These are phyloP conservation scores for Lichtheimia hyalospora DNA, from an alignment of 371 early-diverging fungal genomes.

Conservation along the genomic window DNA sequence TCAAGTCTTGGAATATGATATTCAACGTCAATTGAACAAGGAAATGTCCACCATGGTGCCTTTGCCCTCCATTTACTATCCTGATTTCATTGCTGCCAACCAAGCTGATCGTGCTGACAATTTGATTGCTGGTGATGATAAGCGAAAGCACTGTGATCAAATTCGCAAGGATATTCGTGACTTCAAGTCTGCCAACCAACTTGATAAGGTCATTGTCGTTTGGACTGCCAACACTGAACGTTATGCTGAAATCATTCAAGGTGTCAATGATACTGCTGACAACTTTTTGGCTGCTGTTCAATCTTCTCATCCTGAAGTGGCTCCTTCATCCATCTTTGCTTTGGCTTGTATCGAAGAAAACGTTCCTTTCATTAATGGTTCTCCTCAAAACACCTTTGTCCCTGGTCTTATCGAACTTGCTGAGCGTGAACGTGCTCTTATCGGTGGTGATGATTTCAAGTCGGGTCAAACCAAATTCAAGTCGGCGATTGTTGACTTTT, in stretches of 20 bases:
- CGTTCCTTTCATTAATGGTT: slow-evolving; percentile 95
- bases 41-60: slow-evolving; percentile 82
- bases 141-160: slow-evolving; percentile 86
- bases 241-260: slow-evolving; percentile 74
- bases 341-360: slow-evolving; percentile 94
- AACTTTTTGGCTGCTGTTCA: slow-evolving; percentile 84
- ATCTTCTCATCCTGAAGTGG: slow-evolving; percentile 80
- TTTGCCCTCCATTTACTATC: slow-evolving; percentile 94
- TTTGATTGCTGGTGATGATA: slow-evolving; percentile 75
- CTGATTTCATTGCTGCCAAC: slow-evolving; percentile 95
- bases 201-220: slow-evolving; percentile 93
- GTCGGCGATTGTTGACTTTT: slow-evolving; percentile 96
- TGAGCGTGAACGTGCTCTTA: slow-evolving; percentile 81
- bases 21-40: slow-evolving; percentile 88
- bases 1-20: slow-evolving; percentile 91
- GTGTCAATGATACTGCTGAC: slow-evolving; percentile 95
- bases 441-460: slow-evolving; percentile 99
- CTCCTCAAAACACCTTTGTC: slow-evolving; percentile 98
- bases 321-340: slow-evolving; percentile 97
- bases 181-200: slow-evolving; percentile 82
- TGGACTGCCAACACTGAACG: slow-evolving; percentile 99
- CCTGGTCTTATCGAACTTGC: slow-evolving; percentile 91
- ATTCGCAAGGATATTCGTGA: slow-evolving; percentile 92
- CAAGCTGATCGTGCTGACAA: slow-evolving; percentile 96
- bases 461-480: slow-evolving; percentile 98